Evolutionary conservation across 495 filamentous ascomycete genomes (phyloP).

Genomic region (Lasiosphaeriaceae sp.): DNA sequence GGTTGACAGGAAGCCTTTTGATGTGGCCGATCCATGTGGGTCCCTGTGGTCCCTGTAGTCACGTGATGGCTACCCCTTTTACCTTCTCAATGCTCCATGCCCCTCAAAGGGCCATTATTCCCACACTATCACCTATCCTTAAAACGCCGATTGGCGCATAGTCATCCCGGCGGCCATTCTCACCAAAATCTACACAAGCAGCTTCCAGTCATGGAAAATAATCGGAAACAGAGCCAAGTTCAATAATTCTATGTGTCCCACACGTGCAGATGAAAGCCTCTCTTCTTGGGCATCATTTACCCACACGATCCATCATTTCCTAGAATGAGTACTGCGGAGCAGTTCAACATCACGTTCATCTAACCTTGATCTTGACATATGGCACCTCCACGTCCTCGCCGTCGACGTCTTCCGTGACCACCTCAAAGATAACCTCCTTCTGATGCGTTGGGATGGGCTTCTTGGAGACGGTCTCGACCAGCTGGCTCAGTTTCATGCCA

Average conservation of each 20-base stretch:
- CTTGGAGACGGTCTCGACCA: slow-evolving; percentile 86
- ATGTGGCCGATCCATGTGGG: too few species aligned
- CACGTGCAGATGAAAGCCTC: too few species aligned
- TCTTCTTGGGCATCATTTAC: too few species aligned
- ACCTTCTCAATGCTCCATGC: too few species aligned
- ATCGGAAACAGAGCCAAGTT: background rate
- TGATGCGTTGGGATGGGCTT: slow-evolving; percentile 88
- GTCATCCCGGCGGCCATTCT: too few species aligned
- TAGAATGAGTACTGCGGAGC: background rate
- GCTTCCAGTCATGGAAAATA: background rate
- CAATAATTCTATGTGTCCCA: background rate
- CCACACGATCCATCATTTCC: background rate
- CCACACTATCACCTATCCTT: too few species aligned
- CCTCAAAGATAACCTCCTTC: slow-evolving; percentile 93
- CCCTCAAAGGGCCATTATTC: too few species aligned
- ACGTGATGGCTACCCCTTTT: too few species aligned
- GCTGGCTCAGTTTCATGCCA: slow-evolving; percentile 64
- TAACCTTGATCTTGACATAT: slow-evolving; percentile 83
- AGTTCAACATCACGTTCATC: slow-evolving; percentile 16
- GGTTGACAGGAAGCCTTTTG: too few species aligned
- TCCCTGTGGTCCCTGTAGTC: too few species aligned
- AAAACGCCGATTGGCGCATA: too few species aligned
- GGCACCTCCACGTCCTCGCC: slow-evolving; percentile 97
- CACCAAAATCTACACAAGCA: too few species aligned
- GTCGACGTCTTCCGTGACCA: slow-evolving; percentile 83